These are phyloP conservation scores for Stagonosporopsis rhizophila DNA, from an alignment of 2,329 filamentous ascomycete species.

Conservation along the genomic window DNA sequence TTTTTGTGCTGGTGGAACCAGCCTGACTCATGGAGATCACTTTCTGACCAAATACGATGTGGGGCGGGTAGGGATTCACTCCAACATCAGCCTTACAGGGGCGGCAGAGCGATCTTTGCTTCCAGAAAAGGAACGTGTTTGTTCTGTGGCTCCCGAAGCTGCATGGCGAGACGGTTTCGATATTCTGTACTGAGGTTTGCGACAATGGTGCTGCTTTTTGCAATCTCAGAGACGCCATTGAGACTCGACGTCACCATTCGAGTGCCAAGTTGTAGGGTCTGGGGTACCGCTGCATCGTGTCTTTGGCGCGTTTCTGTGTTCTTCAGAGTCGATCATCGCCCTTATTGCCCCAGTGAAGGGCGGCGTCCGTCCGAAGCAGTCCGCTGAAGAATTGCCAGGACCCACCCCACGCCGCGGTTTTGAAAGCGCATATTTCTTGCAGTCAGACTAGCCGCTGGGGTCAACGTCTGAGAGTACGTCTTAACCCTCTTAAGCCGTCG, in stretches of 20 bases:
- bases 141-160: background rate
- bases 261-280: conserved; percentile 3
- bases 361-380: conserved; percentile 23
- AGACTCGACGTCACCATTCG: conserved; percentile 9
- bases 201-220: background rate
- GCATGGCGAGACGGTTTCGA: conserved; percentile 1
- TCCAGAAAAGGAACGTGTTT: conserved; percentile 2
- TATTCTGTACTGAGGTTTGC: background rate
- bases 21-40: conserved; percentile 9
- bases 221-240: background rate
- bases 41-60: conserved; percentile 17
- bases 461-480: conserved; percentile 16
- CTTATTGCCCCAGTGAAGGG: conserved; percentile 5
- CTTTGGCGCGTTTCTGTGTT: conserved; percentile 5
- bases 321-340: conserved; percentile 10
- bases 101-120: conserved; percentile 1
- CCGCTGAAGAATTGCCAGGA: conserved; percentile 21
- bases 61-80: conserved; percentile 4
- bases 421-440: conserved; percentile 9
- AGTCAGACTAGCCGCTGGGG: conserved; percentile 13
- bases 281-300: conserved; percentile 4
- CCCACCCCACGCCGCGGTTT: background rate
- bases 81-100: conserved; percentile 18
- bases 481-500: conserved; percentile 20
- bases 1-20: background rate